Evolutionary conservation across 495 filamentous ascomycete species (phyloP).

Genomic region (Melanomma pulvis-pyrius): DNA sequence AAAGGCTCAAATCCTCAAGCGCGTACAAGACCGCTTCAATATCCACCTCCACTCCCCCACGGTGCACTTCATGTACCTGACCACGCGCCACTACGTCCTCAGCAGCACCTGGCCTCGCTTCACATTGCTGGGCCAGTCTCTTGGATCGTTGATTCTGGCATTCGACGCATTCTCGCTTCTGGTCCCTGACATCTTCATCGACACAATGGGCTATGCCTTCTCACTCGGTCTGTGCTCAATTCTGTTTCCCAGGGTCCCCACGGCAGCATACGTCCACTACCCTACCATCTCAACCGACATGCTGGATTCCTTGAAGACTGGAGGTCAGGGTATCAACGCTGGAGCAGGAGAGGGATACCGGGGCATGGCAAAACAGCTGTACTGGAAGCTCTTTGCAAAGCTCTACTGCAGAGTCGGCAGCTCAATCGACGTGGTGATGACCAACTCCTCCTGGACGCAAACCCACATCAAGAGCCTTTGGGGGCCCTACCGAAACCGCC

Average conservation of each 20-base stretch:
- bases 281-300: slow-evolving; percentile 98
- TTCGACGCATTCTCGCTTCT: slow-evolving; percentile 92
- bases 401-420: slow-evolving; percentile 80
- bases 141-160: slow-evolving; percentile 83
- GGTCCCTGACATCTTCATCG: slow-evolving; percentile 90
- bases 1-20: slow-evolving; percentile 74
- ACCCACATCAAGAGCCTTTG: slow-evolving; percentile 80
- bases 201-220: slow-evolving; percentile 99
- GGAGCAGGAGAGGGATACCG: slow-evolving; percentile 70
- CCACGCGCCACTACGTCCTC: slow-evolving; percentile 81
- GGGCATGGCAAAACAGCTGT: slow-evolving; percentile 69
- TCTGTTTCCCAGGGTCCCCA: slow-evolving; percentile 80
- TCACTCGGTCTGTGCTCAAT: slow-evolving; percentile 77
- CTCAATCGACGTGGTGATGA: slow-evolving; percentile 89
- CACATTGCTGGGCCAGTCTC: slow-evolving; percentile 89
- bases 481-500: slow-evolving; percentile 58
- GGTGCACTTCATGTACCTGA: slow-evolving; percentile 84
- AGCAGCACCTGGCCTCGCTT: slow-evolving; percentile 85
- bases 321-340: slow-evolving; percentile 78
- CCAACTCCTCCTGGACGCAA: slow-evolving; percentile 93
- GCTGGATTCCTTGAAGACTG: slow-evolving; percentile 72
- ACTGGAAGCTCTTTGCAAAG: slow-evolving; percentile 84
- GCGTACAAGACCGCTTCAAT: slow-evolving; percentile 82
- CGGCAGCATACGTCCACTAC: slow-evolving; percentile 94
- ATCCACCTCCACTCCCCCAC: slow-evolving; percentile 84